Percentiles rank a stretch among this genome's conserved stretches.
phyloP scores from a whole-genome alignment of 164 flowering plant genomes.

The Malania oleifera region DNA sequence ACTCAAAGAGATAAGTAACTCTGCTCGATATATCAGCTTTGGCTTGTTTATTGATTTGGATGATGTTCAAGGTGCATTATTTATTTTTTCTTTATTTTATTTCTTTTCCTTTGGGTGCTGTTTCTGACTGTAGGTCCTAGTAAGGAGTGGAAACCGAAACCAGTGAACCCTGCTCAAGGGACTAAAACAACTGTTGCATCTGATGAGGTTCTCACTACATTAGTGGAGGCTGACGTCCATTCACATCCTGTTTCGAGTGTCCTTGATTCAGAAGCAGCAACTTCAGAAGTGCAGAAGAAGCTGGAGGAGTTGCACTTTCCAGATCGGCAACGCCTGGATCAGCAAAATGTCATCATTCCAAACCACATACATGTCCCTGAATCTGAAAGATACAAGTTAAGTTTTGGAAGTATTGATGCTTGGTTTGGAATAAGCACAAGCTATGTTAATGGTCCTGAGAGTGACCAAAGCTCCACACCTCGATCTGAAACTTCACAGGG shows the following conservation, averaged over 20 bases:
- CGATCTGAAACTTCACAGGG: slow-evolving; percentile 56
- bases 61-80: background rate
- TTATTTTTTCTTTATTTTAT: background rate
- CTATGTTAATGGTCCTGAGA: slow-evolving; percentile 31
- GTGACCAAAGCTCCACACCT: slow-evolving; percentile 46
- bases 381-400: slow-evolving; percentile 60
- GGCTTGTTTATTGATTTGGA: too few relatives aligned
- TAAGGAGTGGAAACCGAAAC: slow-evolving; percentile 90
- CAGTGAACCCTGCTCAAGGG: slow-evolving; percentile 34
- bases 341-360: slow-evolving; percentile 72
- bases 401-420: slow-evolving; percentile 90
- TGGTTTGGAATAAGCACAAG: slow-evolving; percentile 40
- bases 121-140: slow-evolving; percentile 41
- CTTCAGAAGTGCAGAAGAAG: slow-evolving; percentile 47
- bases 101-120: background rate
- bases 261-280: slow-evolving; percentile 33
- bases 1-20: too few relatives aligned
- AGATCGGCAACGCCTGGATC: slow-evolving; percentile 20
- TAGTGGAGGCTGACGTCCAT: slow-evolving; percentile 30
- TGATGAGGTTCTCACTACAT: slow-evolving; percentile 32
- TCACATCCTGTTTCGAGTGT: slow-evolving; percentile 21
- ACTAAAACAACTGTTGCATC: slow-evolving; percentile 32
- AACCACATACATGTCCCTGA: slow-evolving; percentile 87
- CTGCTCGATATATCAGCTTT: too few relatives aligned
- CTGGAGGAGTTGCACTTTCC: slow-evolving; percentile 51